Evolutionary conservation across 2,329 filamentous ascomycete species (phyloP).

Genomic region (Alternaria incomplexa): DNA sequence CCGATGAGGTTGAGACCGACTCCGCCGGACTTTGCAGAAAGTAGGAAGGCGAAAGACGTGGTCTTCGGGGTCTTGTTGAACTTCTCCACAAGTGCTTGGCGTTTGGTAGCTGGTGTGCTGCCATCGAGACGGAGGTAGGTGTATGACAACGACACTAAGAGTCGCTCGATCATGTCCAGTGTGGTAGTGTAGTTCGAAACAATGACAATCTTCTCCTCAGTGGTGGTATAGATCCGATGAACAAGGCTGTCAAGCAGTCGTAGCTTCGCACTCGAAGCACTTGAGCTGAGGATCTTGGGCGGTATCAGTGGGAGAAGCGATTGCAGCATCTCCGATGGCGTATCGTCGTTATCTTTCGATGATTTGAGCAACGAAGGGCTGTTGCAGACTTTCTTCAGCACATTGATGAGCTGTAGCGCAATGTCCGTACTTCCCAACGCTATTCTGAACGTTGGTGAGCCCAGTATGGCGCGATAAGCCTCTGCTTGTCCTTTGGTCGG

Average conservation of each 20-base stretch:
- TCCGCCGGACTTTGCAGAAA: constrained; percentile 75
- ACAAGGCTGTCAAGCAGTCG: constrained; percentile 71
- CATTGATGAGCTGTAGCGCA: constrained; percentile 71
- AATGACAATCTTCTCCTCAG: constrained; percentile 73
- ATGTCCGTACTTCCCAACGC: constrained; percentile 67
- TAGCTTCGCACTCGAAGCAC: constrained; percentile 69
- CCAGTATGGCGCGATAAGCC: constrained; percentile 68
- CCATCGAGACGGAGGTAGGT: constrained; percentile 73
- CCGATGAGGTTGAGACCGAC: constrained; percentile 74
- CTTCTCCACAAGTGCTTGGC: constrained; percentile 71
- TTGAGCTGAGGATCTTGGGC: constrained; percentile 60
- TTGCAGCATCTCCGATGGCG: constrained; percentile 54
- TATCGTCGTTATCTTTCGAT: constrained; percentile 56
- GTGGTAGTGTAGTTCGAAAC: constrained; percentile 80
- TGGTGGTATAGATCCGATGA: constrained; percentile 64
- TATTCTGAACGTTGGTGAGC: constrained; percentile 67
- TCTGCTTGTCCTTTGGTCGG: constrained; percentile 66
- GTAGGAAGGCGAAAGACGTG: constrained; percentile 70
- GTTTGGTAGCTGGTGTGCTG: constrained; percentile 66
- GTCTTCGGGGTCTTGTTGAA: constrained; percentile 68
- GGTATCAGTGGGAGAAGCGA: constrained; percentile 60
- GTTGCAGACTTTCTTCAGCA: constrained; percentile 78
- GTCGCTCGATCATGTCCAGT: constrained; percentile 68
- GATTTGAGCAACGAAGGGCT: constrained; percentile 67
- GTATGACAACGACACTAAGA: constrained; percentile 66